phyloP scores from a whole-genome alignment of 2,329 filamentous ascomycete species.

The Fusarium cicatricum region DNA sequence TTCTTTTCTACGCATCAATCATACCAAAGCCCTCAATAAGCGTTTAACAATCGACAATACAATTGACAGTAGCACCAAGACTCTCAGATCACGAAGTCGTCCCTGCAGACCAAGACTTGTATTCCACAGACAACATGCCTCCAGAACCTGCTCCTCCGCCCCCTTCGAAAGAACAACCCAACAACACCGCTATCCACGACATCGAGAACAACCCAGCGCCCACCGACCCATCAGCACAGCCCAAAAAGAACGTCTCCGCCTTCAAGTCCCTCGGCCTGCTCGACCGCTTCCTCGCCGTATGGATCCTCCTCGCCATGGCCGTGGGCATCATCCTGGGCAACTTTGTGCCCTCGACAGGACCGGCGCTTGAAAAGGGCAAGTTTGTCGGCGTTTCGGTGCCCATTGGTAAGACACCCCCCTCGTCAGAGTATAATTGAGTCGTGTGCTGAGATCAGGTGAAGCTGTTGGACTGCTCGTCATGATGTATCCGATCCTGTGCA shows the following conservation, averaged over 20 bases:
- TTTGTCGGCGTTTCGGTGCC: slow-evolving; percentile 76
- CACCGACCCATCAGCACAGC: not conserved
- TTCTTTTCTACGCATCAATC: too few relatives aligned
- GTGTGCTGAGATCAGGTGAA: slow-evolving; percentile 40
- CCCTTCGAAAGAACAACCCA: slow-evolving; percentile 7
- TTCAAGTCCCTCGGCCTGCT: slow-evolving; percentile 66
- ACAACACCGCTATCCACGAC: slow-evolving; percentile 2
- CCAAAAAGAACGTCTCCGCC: slow-evolving; percentile 43
- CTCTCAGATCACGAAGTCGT: too few relatives aligned
- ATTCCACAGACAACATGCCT: not conserved
- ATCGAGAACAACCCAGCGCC: slow-evolving; percentile 8
- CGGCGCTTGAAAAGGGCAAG: slow-evolving; percentile 71
- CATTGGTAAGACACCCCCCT: slow-evolving; percentile 58
- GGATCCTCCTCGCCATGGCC: slow-evolving; percentile 83
- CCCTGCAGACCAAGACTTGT: too few relatives aligned
- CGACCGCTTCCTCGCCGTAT: slow-evolving; percentile 70
- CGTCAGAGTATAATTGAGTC: not conserved
- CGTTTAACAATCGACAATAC: too few relatives aligned
- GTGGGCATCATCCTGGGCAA: slow-evolving; percentile 80
- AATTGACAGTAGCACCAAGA: too few relatives aligned
- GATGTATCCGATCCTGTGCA: slow-evolving; percentile 95
- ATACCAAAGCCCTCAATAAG: too few relatives aligned
- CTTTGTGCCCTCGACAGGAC: slow-evolving; percentile 70
- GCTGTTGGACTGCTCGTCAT: slow-evolving; percentile 85
- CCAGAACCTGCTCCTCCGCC: not conserved